Base-by-base conservation (phyloP, 805 yeast species). In the Debaryomyces castellii region DNA sequence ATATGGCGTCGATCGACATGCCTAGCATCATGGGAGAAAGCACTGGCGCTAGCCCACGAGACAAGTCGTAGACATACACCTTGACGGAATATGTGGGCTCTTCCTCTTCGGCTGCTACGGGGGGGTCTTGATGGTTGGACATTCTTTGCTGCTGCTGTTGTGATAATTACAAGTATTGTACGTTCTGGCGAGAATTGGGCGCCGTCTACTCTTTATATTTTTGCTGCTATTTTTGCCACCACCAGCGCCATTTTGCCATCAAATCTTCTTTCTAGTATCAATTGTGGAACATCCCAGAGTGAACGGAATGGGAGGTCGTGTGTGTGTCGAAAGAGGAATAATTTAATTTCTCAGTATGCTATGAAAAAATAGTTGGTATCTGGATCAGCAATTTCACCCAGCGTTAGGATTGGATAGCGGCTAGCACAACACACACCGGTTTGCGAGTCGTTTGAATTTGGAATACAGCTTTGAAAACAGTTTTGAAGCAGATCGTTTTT, bases 61-160 rank as follows among this genome's bases (percentile, higher is more conserved):
- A 79, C 17, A 83, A 71, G 52, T 83, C 89, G 53, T 83, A 83
- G 9, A 83, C 84, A 54, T 80, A 77, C 3, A 82, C 74, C 51
- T 78, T 63, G 8, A 81, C 85, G 3, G 72, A 64, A 45, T 48
- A 64, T 6, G 57, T 46, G 33, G 55, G 54, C 36, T 65, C 71
- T 21, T 37, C 40, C 5, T 14, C 17, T 17, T 22, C 30, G 28
- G 18, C 8, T 22, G n/a, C 14, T 28, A 12, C 33, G 10, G 33
- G 14, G 10, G 16, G 5, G 3, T 30, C 34, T 30, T 7, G 17
- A 9, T 30, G 7, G 3, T 30, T 14, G 5, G 20, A 14, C 34
- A 30, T 30, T 6, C 16, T 30, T 4, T 30, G 14, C 12, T 30
- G 20, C 7, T 30, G 17, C 3, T 14, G 7, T n/a, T n/a, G n/a